phyloP scores from a whole-genome alignment of 2,329 filamentous ascomycete genomes.

The Phyllosticta citriasiana region DNA sequence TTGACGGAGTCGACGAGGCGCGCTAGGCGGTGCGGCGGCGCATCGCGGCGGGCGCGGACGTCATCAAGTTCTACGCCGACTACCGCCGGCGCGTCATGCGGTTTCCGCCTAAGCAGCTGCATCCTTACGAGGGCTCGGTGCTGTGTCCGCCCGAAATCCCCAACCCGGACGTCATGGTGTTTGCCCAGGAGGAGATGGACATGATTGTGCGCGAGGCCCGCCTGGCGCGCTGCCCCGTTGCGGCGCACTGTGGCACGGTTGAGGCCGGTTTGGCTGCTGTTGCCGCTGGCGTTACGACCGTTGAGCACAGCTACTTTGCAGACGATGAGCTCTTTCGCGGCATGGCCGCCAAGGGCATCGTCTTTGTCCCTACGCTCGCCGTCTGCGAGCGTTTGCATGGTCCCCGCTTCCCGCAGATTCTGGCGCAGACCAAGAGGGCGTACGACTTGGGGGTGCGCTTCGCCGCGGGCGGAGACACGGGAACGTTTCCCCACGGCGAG shows the following conservation, averaged over 20 bases:
- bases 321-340: conserved; percentile 30
- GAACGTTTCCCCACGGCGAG: conserved; percentile 42
- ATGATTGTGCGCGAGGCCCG: conserved; percentile 21
- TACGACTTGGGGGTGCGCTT: conserved; percentile 10
- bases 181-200: conserved; percentile 16
- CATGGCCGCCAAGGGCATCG: conserved; percentile 36
- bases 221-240: conserved; percentile 18
- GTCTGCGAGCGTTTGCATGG: conserved; percentile 28
- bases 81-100: conserved; percentile 20
- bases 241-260: conserved; percentile 19
- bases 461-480: conserved; percentile 12
- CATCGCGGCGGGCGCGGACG: conserved; percentile 22
- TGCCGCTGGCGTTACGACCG: conserved; percentile 21
- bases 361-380: conserved; percentile 46
- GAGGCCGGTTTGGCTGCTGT: conserved; percentile 23
- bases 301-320: conserved; percentile 20
- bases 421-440: conserved; percentile 31
- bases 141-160: conserved; percentile 3
- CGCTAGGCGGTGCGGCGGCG: conserved; percentile 20
- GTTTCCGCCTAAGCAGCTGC: conserved; percentile 17
- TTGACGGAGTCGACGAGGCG: conserved; percentile 40
- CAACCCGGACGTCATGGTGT: conserved; percentile 11
- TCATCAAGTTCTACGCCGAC: conserved; percentile 26
- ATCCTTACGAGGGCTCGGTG: conserved; percentile 14
- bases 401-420: conserved; percentile 12